phyloP scores from a whole-genome alignment of 805 yeast species.

The Wickerhamomyces mucosus region DNA sequence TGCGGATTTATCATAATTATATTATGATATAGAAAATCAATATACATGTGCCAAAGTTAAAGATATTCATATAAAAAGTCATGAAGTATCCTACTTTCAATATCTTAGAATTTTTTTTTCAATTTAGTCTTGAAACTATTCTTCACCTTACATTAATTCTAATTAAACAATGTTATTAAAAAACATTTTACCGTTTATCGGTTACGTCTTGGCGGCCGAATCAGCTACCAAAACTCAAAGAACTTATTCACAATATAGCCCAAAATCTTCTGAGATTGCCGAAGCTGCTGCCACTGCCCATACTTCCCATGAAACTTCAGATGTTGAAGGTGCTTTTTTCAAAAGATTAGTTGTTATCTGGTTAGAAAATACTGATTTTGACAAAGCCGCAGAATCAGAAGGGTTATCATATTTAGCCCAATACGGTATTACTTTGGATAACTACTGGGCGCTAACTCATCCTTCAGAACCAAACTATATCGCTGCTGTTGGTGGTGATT shows the following conservation, averaged over 20 bases:
- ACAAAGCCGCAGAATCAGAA: conserved; percentile 37
- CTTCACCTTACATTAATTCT: too few relatives aligned
- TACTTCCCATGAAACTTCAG: conserved; percentile 20
- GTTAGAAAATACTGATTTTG: conserved; percentile 44
- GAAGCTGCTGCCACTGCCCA: conserved; percentile 11
- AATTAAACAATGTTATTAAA: too few relatives aligned
- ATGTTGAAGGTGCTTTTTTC: conserved; percentile 30
- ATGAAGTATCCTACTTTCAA: too few relatives aligned
- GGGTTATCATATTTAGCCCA: conserved; percentile 33
- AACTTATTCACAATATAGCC: conserved; percentile 6
- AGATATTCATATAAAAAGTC: too few relatives aligned
- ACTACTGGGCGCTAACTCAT: conserved; percentile 43
- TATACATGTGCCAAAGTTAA: too few relatives aligned
- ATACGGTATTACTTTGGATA: conserved; percentile 36
- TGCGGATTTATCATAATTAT: too few relatives aligned
- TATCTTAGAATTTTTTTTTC: too few relatives aligned
- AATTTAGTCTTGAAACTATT: too few relatives aligned
- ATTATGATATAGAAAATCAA: too few relatives aligned
- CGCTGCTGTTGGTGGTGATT: conserved; percentile 41
- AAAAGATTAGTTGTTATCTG: conserved; percentile 34
- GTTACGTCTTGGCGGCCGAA: too few relatives aligned
- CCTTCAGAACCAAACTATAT: conserved; percentile 41
- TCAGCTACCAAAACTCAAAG: conserved; percentile 2
- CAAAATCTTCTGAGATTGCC: conserved; percentile 3
- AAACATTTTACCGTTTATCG: too few relatives aligned